Conservation (phyloP, 768 basidiomycete genomes). For the Russula foetens region DNA sequence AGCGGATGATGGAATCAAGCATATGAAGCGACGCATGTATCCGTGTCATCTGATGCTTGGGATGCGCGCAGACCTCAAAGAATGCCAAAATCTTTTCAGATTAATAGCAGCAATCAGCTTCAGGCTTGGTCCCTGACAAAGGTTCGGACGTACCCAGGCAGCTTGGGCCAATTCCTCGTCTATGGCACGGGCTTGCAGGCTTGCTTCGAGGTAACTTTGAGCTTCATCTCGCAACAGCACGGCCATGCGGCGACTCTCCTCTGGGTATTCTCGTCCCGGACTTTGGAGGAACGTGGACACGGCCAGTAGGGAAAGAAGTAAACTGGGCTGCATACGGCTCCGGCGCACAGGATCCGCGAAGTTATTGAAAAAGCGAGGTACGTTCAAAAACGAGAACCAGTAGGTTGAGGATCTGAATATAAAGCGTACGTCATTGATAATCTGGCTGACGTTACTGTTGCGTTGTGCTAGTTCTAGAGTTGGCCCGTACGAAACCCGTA, state of each 20-base stretch:
- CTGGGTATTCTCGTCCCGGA: constrained; percentile 48
- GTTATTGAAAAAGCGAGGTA: constrained; percentile 56
- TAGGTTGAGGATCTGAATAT: constrained; percentile 57
- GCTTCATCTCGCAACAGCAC: constrained; percentile 58
- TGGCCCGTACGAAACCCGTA: background rate
- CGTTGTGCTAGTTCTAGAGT: constrained; percentile 37
- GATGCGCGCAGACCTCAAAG: constrained; percentile 68
- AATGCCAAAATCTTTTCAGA: constrained; percentile 52
- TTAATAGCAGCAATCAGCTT: constrained; percentile 1
- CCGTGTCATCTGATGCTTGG: constrained; percentile 45
- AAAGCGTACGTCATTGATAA: constrained; percentile 53
- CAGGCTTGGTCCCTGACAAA: background rate
- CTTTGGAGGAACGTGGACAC: constrained; percentile 65
- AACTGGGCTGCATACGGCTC: constrained; percentile 55
- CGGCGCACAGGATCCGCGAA: constrained; percentile 49
- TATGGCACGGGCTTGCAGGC: constrained; percentile 61
- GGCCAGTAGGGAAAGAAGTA: constrained; percentile 54
- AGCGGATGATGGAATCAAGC: constrained; percentile 62
- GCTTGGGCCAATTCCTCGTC: constrained; percentile 70
- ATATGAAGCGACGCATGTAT: constrained; percentile 48
- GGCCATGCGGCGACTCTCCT: constrained; percentile 45
- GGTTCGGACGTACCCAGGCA: constrained; percentile 52
- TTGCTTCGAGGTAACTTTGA: constrained; percentile 62
- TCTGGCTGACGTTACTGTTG: constrained; percentile 35
- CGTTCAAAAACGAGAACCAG: constrained; percentile 69